A percentile compares a stretch with the other conserved stretches of the same genome.
Evolutionary conservation across 768 basidiomycete genomes (phyloP).

Genomic region (Hebeloma cylindrosporum): DNA sequence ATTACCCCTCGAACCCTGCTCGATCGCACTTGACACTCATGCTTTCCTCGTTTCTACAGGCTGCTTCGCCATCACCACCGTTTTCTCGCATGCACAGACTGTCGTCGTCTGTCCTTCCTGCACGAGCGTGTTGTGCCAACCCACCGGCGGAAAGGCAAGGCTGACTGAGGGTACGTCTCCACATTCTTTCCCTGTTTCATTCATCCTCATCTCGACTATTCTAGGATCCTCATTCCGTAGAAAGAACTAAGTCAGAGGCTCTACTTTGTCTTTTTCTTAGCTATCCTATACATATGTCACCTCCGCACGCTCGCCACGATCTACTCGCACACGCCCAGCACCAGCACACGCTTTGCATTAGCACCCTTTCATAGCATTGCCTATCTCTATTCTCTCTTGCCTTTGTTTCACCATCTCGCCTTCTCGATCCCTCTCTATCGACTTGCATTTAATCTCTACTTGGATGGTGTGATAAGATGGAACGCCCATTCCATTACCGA

Average conservation of each 20-base stretch:
- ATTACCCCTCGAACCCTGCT: slow-evolving; percentile 7
- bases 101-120: slow-evolving; percentile 94
- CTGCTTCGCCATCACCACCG: slow-evolving; percentile 93
- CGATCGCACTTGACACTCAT: slow-evolving; percentile 15
- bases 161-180: slow-evolving; percentile 87
- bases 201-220: slow-evolving; percentile 2
- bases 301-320: slow-evolving; percentile 12
- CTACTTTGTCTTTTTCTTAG: slow-evolving; percentile 17
- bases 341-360: slow-evolving; percentile 13
- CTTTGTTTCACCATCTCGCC: no score
- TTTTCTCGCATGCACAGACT: slow-evolving; percentile 99
- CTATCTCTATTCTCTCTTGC: no score
- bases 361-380: no score
- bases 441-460: no score
- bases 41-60: slow-evolving; percentile 44
- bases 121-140: slow-evolving; percentile 94
- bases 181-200: slow-evolving; percentile 7
- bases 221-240: slow-evolving; percentile 95
- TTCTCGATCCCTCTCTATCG: no score
- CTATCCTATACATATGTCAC: slow-evolving; percentile 24
- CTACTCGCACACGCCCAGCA: slow-evolving; percentile 13
- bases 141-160: slow-evolving; percentile 96
- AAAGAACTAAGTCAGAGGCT: slow-evolving; percentile 64
- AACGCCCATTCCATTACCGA: no score
- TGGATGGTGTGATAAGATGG: no score